Percentiles rank a stretch among this genome's conserved stretches.
These are phyloP conservation scores for Candida endomychidarum DNA, from an alignment of 805 yeast genomes.

Conservation along the genomic window DNA sequence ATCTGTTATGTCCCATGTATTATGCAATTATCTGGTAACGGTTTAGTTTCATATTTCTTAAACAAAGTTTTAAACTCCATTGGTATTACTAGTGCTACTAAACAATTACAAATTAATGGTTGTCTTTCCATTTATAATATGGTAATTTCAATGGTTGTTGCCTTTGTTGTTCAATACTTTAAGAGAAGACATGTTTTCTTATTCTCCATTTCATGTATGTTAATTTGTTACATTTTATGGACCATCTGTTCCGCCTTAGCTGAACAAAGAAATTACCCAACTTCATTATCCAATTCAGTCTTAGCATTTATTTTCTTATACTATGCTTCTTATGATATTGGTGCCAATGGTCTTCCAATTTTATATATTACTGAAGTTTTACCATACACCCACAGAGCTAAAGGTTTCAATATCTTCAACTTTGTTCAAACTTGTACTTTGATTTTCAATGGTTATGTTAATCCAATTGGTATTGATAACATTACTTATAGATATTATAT, in stretches of 20 bases:
- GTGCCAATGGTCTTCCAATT: conserved; percentile 48
- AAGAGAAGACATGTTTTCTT: conserved; percentile 31
- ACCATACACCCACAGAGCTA: conserved; percentile 41
- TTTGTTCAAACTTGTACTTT: conserved; percentile 20
- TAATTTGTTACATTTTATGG: conserved; percentile 26
- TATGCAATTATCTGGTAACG: conserved; percentile 44
- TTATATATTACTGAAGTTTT: conserved; percentile 46
- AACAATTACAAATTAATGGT: conserved; percentile 52
- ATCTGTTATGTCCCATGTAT: conserved; percentile 12
- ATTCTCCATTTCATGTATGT: conserved; percentile 25
- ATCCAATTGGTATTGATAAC: conserved; percentile 41
- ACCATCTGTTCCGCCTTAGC: conserved; percentile 24
- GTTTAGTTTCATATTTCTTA: conserved; percentile 52
- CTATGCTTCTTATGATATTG: conserved; percentile 23
- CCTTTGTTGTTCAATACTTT: conserved; percentile 19
- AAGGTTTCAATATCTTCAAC: conserved; percentile 36
- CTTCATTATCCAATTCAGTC: conserved; percentile 18
- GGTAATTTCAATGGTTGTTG: conserved; percentile 22
- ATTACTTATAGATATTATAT: conserved; percentile 46
- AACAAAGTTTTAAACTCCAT: conserved; percentile 50
- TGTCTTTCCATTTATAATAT: conserved; percentile 50
- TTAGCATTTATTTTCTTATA: conserved; percentile 26
- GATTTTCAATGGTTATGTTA: conserved; percentile 30
- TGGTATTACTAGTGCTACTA: conserved; percentile 48
- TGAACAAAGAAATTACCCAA: conserved; percentile 19